phyloP scores from a whole-genome alignment of 1,284 basidiomycete genomes.

The Peniophora sp. region DNA sequence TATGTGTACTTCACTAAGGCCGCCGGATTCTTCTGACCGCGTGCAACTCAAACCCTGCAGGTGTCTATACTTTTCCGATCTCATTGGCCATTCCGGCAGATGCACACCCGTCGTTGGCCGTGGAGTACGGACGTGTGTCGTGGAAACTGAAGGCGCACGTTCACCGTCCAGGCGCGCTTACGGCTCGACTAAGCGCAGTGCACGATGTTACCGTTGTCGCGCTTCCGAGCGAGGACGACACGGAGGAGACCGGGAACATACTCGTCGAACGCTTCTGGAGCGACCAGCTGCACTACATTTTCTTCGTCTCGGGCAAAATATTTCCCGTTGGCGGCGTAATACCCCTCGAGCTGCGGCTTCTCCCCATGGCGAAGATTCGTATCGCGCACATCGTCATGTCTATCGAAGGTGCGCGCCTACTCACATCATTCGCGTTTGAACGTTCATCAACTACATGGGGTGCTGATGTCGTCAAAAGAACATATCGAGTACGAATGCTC shows the following conservation, averaged over 20 bases:
- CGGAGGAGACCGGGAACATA: conserved; percentile 77
- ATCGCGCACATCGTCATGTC: too few relatives aligned
- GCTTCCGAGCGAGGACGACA: conserved; percentile 71
- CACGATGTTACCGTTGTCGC: conserved; percentile 77
- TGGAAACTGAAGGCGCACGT: conserved; percentile 84
- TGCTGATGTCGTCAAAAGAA: too few relatives aligned
- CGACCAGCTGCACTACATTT: conserved; percentile 78
- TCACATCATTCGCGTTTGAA: conserved; percentile 72
- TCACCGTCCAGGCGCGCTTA: conserved; percentile 79
- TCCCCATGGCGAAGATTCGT: conserved; percentile 74
- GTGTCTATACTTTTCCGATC: conserved; percentile 91
- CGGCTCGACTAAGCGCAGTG: conserved; percentile 61
- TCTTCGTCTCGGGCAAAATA: conserved; percentile 74
- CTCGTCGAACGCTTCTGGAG: conserved; percentile 93
- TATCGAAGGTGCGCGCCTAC: too few relatives aligned
- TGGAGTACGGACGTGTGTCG: conserved; percentile 71
- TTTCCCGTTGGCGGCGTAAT: conserved; percentile 82
- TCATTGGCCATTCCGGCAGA: conserved; percentile 81
- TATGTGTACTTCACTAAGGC: conserved; percentile 21
- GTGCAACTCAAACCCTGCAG: conserved; percentile 26
- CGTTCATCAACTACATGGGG: conserved; percentile 72
- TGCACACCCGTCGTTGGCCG: conserved; percentile 75
- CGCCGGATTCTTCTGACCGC: too few relatives aligned
- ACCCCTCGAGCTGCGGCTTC: conserved; percentile 75
- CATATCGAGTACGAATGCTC: too few relatives aligned